A percentile compares a stretch with the other conserved stretches of the same genome.
phyloP scores from a whole-genome alignment of 805 yeast species.

The Lachancea fermentati region DNA sequence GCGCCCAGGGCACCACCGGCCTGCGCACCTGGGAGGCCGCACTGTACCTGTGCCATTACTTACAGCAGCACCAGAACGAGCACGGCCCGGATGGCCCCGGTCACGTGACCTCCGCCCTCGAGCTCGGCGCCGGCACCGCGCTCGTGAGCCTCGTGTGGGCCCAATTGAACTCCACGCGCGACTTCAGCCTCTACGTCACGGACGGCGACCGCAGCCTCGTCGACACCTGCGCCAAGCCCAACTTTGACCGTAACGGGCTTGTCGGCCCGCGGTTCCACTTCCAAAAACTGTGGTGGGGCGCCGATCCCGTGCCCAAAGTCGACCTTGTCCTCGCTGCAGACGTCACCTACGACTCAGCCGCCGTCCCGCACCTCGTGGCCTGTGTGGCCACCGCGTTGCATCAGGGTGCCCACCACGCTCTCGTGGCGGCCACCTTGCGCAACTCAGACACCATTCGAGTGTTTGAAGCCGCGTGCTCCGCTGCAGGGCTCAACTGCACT shows the following conservation, averaged over 20 bases:
- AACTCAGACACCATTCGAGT: conserved; percentile 45
- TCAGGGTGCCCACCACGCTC: conserved; percentile 20
- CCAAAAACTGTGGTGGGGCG: conserved; percentile 57
- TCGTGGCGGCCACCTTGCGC: conserved; percentile 73
- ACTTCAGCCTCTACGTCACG: conserved; percentile 21
- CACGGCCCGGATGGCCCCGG: conserved; percentile 1
- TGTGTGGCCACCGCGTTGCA: conserved; percentile 15
- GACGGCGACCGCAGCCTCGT: conserved; percentile 30
- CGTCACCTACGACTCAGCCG: conserved; percentile 71
- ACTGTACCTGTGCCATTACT: conserved; percentile 51
- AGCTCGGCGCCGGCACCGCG: conserved; percentile 90
- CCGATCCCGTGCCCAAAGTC: conserved; percentile 37
- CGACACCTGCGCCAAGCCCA: conserved; percentile 25
- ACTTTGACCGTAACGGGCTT: conserved; percentile 42
- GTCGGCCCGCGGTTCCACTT: conserved; percentile 19
- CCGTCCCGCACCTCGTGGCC: conserved; percentile 45
- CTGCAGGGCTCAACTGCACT: conserved; percentile 16
- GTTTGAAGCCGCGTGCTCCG: conserved; percentile 37
- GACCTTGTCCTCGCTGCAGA: conserved; percentile 76
- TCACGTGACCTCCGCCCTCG: conserved; percentile 39
- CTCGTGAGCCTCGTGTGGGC: conserved; percentile 38
- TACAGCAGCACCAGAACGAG: conserved; percentile 24
- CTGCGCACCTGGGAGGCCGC: conserved; percentile 94
- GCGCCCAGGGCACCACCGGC: conserved; percentile 84
- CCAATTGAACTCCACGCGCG: conserved; percentile 8